phyloP scores from a whole-genome alignment of 257 asterid species.

The Capsicum chinense region DNA sequence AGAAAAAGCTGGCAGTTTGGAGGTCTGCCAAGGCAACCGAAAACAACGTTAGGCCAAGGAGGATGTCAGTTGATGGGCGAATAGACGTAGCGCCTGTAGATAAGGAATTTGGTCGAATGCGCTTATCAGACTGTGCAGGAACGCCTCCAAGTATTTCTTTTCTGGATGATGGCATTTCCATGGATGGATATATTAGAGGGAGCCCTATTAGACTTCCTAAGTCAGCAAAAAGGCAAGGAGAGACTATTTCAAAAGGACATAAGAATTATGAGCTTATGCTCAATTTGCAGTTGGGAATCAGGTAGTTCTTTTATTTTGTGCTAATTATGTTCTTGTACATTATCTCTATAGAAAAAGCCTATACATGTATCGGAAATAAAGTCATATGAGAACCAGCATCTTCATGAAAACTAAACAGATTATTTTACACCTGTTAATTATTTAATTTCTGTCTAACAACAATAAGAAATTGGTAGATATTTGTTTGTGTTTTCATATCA shows the following conservation, averaged over 20 bases:
- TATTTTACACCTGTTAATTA: background rate
- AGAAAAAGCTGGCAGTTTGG: conserved; percentile 35
- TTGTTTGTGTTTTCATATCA: background rate
- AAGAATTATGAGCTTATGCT: conserved; percentile 31
- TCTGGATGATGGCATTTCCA: background rate
- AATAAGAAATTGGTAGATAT: background rate
- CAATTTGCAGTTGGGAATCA: conserved; percentile 34
- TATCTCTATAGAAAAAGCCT: background rate
- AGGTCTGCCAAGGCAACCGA: conserved; percentile 27
- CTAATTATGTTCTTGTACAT: background rate
- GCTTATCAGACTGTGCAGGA: conserved; percentile 27
- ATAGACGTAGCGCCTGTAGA: conserved; percentile 30
- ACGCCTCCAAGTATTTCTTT: conserved; percentile 24
- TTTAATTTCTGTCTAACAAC: background rate
- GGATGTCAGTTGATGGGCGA: conserved; percentile 35
- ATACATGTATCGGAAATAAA: background rate
- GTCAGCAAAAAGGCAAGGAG: conserved; percentile 31
- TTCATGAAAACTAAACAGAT: background rate
- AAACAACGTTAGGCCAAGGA: conserved; percentile 22
- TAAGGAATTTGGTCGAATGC: conserved; percentile 29
- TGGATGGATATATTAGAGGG: conserved; percentile 30
- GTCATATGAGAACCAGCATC: background rate
- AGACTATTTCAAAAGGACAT: conserved; percentile 32
- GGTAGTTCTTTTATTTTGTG: background rate
- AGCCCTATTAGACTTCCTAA: conserved; percentile 32